Evolutionary conservation across 768 basidiomycete genomes (phyloP).

Genomic region (Auricularia sp.): DNA sequence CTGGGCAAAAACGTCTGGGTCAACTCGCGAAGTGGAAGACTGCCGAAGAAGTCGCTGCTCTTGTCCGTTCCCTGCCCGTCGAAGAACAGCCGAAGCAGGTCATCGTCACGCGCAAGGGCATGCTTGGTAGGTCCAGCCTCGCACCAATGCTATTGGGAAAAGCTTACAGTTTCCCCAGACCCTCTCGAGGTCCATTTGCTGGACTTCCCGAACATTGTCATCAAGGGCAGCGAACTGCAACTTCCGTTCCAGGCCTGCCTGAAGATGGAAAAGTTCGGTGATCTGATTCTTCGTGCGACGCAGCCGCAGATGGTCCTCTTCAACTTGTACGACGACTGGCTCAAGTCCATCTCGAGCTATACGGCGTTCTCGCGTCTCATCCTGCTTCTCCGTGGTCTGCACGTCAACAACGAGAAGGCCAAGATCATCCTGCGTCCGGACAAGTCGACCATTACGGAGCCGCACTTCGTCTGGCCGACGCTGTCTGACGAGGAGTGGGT

Average conservation of each 20-base stretch:
- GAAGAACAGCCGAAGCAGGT: conserved; percentile 99
- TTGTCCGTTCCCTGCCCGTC: conserved; percentile 95
- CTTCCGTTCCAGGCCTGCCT: conserved; percentile 99
- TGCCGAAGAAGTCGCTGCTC: conserved; percentile 97
- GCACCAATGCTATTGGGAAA: background rate
- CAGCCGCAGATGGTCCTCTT: conserved; percentile 99
- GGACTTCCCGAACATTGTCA: conserved; percentile 99
- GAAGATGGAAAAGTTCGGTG: conserved; percentile 99
- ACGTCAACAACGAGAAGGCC: conserved; percentile 99
- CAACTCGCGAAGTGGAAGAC: conserved; percentile 99
- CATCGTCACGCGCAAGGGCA: conserved; percentile 98
- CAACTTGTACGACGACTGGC: conserved; percentile 98
- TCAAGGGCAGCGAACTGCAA: conserved; percentile 97
- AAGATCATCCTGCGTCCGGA: conserved; percentile 97
- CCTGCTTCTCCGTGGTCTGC: conserved; percentile 89
- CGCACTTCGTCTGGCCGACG: conserved; percentile 96
- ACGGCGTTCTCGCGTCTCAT: conserved; percentile 98
- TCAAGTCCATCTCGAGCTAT: conserved; percentile 97
- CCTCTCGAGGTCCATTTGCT: conserved; percentile 96
- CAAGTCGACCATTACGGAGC: conserved; percentile 92
- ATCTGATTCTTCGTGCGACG: conserved; percentile 89
- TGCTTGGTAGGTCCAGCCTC: conserved; percentile 60
- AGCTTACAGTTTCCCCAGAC: conserved; percentile 26
- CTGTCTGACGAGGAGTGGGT: conserved; percentile 95
- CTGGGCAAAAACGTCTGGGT: conserved; percentile 98